These are phyloP conservation scores for Aureobasidium subglaciale DNA, from an alignment of 2,329 filamentous ascomycete genomes.

Conservation along the genomic window DNA sequence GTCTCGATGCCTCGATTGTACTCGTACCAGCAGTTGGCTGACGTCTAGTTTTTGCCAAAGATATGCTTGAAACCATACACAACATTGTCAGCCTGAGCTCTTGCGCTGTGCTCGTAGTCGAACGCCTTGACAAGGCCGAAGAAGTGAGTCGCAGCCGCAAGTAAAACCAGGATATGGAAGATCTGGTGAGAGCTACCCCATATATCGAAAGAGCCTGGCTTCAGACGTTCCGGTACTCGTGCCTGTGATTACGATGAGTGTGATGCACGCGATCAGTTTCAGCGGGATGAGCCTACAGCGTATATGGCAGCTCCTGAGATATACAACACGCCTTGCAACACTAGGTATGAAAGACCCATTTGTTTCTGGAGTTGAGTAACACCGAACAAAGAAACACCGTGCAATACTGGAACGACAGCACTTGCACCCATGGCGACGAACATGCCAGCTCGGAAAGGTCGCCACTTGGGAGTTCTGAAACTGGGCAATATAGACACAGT, in stretches of 20 bases:
- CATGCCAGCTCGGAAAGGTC: conserved; percentile 80
- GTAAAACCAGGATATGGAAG: conserved; percentile 82
- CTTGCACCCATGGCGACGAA: conserved; percentile 83
- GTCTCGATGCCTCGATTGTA: no score
- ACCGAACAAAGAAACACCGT: conserved; percentile 65
- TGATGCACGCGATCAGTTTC: background rate
- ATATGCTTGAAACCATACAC: background rate
- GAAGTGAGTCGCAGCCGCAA: conserved; percentile 76
- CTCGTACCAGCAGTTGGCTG: background rate
- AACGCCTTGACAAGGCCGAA: conserved; percentile 77
- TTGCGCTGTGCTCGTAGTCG: conserved; percentile 64
- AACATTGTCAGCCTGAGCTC: background rate
- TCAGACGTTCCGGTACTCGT: conserved; percentile 74
- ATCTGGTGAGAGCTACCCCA: conserved; percentile 93
- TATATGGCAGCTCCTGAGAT: conserved; percentile 81
- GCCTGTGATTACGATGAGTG: conserved; percentile 37
- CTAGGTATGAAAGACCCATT: conserved; percentile 74
- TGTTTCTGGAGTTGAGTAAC: conserved; percentile 57
- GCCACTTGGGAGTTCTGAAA: conserved; percentile 77
- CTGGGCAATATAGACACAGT: conserved; percentile 69
- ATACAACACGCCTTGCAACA: conserved; percentile 76
- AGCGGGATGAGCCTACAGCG: conserved; percentile 47
- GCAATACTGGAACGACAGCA: conserved; percentile 73
- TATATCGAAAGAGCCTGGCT: conserved; percentile 77
- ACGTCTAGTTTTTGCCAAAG: background rate